A percentile compares a stretch with the other conserved stretches of the same genome.
phyloP scores from a whole-genome alignment of 2,329 filamentous ascomycete genomes.

The Microthyrium microscopicum region DNA sequence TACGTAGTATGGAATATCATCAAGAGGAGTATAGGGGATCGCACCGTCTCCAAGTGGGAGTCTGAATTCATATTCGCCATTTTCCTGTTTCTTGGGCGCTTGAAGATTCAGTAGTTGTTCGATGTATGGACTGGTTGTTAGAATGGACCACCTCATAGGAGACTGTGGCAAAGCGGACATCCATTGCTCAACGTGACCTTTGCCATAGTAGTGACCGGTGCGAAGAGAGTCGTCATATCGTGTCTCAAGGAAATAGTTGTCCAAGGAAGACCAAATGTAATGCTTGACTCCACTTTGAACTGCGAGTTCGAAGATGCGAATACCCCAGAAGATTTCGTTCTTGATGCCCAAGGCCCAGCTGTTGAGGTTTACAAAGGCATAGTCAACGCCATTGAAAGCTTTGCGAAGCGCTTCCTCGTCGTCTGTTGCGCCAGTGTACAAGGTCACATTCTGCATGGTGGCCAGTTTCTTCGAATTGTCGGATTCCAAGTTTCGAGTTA shows the following conservation, averaged over 20 bases:
- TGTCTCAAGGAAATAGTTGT: conserved; percentile 31
- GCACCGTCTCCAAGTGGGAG: conserved; percentile 2
- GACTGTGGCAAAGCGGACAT: conserved; percentile 13
- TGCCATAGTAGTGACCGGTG: conserved; percentile 31
- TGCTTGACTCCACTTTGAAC: not conserved
- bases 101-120: conserved; percentile 16
- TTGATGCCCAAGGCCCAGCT: not conserved
- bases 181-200: conserved; percentile 18
- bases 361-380: not conserved
- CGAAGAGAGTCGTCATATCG: conserved; percentile 30
- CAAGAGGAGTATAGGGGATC: not conserved
- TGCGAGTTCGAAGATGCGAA: not conserved
- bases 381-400: not conserved
- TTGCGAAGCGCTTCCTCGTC: conserved; percentile 18
- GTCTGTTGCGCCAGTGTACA: conserved; percentile 31
- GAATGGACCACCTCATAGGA: conserved; percentile 14
- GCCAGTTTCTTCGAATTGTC: conserved; percentile 26
- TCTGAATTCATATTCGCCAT: conserved; percentile 8
- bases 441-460: conserved; percentile 25
- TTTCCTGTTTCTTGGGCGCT: conserved; percentile 9
- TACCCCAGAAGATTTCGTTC: not conserved
- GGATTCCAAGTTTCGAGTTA: conserved; percentile 31
- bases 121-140: conserved; percentile 18
- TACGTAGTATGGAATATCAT: conserved; percentile 2
- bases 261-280: conserved; percentile 11